A percentile compares a stretch with the other conserved stretches of the same genome.
These are phyloP conservation scores for Candida coquimbonensis DNA, from an alignment of 805 yeast genomes.

Conservation along the genomic window DNA sequence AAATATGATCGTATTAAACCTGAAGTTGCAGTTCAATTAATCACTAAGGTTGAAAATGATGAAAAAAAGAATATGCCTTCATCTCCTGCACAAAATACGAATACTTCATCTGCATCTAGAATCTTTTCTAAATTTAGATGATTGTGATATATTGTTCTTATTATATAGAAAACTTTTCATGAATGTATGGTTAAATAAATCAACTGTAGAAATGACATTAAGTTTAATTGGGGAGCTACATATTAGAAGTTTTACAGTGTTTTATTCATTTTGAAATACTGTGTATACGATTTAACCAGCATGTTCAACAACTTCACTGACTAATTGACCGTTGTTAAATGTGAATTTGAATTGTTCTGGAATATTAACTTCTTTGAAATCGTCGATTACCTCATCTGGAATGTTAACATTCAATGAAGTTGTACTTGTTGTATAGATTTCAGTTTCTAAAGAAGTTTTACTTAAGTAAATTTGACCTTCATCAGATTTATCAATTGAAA, in stretches of 20 bases:
- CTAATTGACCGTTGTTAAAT: slow-evolving; percentile 52
- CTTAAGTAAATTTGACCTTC: slow-evolving; percentile 78
- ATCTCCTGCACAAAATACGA: slow-evolving; percentile 1
- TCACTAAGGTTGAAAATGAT: slow-evolving; percentile 39
- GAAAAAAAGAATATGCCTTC: background rate
- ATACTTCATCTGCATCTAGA: slow-evolving; percentile 8
- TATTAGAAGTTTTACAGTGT: no score
- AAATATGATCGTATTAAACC: slow-evolving; percentile 69
- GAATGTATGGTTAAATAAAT: background rate
- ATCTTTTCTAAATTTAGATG: slow-evolving; percentile 6
- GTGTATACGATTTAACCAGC: slow-evolving; percentile 41
- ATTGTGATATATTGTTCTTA: background rate
- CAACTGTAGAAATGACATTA: background rate
- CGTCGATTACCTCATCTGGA: slow-evolving; percentile 64
- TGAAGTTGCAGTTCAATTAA: slow-evolving; percentile 57
- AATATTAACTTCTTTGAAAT: slow-evolving; percentile 71
- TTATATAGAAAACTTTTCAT: background rate
- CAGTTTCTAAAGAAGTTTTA: slow-evolving; percentile 62
- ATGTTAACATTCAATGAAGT: slow-evolving; percentile 82
- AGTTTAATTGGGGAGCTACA: no score
- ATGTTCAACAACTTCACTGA: slow-evolving; percentile 73
- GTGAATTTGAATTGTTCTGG: slow-evolving; percentile 90
- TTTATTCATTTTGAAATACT: no score
- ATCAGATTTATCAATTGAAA: slow-evolving; percentile 83
- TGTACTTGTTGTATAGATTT: slow-evolving; percentile 76